Evolutionary conservation across 2,329 filamentous ascomycete species (phyloP), one percentile per base, ranked within the genome.

Genomic region (Aspergillus nomiae): DNA sequence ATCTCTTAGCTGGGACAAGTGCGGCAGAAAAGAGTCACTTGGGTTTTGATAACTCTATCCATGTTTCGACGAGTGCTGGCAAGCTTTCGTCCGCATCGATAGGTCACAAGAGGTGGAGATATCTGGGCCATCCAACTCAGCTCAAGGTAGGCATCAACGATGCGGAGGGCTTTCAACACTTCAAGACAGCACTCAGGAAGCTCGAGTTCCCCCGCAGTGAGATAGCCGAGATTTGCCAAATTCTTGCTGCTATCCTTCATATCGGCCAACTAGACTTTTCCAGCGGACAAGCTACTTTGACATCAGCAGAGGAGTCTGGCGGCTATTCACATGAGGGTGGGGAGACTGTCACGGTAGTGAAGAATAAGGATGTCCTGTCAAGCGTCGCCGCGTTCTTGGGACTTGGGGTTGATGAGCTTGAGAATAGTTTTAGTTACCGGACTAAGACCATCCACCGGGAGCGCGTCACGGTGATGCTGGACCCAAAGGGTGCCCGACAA

Each of bases 131-230:
- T 71, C 95, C 94, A 0, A 97, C 94, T 0, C 95, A 99, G 79
- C 85, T 99, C 67, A 98, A 97, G 77, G 92, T 98, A 32, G 95
- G 95, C 62, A 94, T 99, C 76, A 97, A 99, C 73, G 95, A 99
- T 74, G 85, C 90, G 1, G 94, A 97, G 73, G 95, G 94, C 5
- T 99, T 99, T 78, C 92, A 96, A 74, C 90, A 98, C 59, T 98
- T 99, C 85, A 98, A 98, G 83, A 97, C 92, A 1, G 95, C 95
- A 1, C 82, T 99, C 56, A 87, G 94, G 67, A 97, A 96, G 78
- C 86, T 99, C 16, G 95, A 98, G 78, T 98, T 99, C 67, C 91
- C 94, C 4, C 87, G 94, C 60, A 89, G 90, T 64, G 95, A 97
- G 72, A 97, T 99, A 74, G 95, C 95, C 45, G 94, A 97, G 76